Evolutionary conservation across 1,284 basidiomycete species (phyloP).

Genomic region (Cutaneotrichosporon sp.): DNA sequence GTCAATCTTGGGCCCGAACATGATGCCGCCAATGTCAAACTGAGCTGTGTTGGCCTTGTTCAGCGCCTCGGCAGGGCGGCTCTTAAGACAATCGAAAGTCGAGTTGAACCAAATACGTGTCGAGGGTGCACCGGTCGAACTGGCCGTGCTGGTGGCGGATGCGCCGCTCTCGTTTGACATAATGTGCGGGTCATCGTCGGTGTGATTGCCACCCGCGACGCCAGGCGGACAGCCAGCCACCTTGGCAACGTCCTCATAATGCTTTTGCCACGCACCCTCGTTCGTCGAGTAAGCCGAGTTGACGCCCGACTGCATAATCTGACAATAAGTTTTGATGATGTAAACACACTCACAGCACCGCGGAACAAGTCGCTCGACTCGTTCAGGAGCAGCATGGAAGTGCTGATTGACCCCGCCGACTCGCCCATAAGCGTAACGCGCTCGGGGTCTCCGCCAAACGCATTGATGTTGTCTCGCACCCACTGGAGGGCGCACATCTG

Average conservation of each 20-base stretch:
- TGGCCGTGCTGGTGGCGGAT: too few species aligned
- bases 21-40: background rate
- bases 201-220: too few species aligned
- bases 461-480: constrained; percentile 50
- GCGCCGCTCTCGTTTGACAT: too few species aligned
- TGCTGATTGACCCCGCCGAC: constrained; percentile 43
- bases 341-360: constrained; percentile 18
- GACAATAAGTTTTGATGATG: background rate
- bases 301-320: constrained; percentile 47
- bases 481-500: constrained; percentile 51
- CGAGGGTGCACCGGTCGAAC: too few species aligned
- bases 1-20: constrained; percentile 33
- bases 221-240: background rate
- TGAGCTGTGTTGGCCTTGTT: constrained; percentile 19
- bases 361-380: constrained; percentile 38
- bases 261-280: background rate
- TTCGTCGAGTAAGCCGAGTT: background rate
- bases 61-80: constrained; percentile 24
- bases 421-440: constrained; percentile 48
- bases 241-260: background rate
- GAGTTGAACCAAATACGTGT: background rate
- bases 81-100: constrained; percentile 39
- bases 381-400: constrained; percentile 36
- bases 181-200: too few species aligned
- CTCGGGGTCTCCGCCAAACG: constrained; percentile 51